Conservation (phyloP, 164 flowering plant species). For the Dillenia turbinata region DNA sequence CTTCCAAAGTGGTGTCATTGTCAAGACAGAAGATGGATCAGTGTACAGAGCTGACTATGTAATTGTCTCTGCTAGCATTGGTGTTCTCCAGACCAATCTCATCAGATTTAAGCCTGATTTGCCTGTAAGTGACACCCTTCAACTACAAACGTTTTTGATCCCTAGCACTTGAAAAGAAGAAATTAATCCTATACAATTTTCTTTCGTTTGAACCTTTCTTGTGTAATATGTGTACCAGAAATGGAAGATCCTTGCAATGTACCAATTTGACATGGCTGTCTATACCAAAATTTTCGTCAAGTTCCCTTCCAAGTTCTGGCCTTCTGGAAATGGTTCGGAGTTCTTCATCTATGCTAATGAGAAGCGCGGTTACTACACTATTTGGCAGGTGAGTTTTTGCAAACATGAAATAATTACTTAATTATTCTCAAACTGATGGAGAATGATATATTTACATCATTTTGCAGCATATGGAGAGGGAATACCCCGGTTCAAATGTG, state of each 20-base stretch:
- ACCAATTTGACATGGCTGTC: conserved; percentile 24
- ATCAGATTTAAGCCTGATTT: conserved; percentile 33
- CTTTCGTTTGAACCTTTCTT: too few species aligned
- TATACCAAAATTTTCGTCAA: conserved; percentile 34
- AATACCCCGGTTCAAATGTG: conserved; percentile 35
- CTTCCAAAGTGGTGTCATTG: conserved; percentile 28
- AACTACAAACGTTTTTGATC: not conserved
- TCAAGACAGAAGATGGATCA: conserved; percentile 42
- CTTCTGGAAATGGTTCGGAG: conserved; percentile 33
- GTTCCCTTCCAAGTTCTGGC: conserved; percentile 34
- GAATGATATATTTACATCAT: not conserved
- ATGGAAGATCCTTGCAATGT: conserved; percentile 25
- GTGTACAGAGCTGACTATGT: conserved; percentile 25
- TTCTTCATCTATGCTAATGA: conserved; percentile 32
- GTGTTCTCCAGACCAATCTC: conserved; percentile 44
- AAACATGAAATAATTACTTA: not conserved
- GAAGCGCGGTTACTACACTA: conserved; percentile 29
- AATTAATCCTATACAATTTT: not conserved
- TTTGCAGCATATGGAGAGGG: conserved; percentile 37
- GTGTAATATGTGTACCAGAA: conserved; percentile 6
- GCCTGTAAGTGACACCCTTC: conserved; percentile 20
- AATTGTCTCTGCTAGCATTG: conserved; percentile 41
- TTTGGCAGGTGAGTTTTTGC: conserved; percentile 40
- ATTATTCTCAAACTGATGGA: not conserved
- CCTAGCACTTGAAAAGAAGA: not conserved